Conservation (phyloP, 352 stramenopile genomes). For the Phytophthora cactorum region DNA sequence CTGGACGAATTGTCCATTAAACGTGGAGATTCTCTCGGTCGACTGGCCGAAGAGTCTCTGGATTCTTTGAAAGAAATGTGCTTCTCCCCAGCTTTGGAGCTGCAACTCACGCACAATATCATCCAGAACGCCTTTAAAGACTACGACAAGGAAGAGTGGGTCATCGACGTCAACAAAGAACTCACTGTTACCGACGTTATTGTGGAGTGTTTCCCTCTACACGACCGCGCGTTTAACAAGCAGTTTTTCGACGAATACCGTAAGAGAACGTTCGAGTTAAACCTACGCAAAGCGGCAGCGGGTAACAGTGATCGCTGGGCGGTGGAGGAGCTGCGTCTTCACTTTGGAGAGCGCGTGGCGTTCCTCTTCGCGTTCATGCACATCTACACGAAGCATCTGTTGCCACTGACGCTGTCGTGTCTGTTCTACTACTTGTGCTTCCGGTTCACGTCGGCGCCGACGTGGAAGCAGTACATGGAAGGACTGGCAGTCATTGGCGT, state of each 20-base stretch:
- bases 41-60: constrained; percentile 79
- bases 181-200: constrained; percentile 80
- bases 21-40: constrained; percentile 64
- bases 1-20: constrained; percentile 87
- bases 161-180: constrained; percentile 86
- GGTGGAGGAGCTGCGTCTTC: constrained; percentile 84
- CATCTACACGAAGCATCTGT: constrained; percentile 89
- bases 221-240: constrained; percentile 87
- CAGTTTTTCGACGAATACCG: constrained; percentile 90
- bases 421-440: constrained; percentile 84
- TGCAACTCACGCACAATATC: constrained; percentile 90
- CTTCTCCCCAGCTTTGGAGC: constrained; percentile 84
- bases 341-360: constrained; percentile 89
- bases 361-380: constrained; percentile 92
- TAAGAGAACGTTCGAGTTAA: constrained; percentile 80
- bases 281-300: constrained; percentile 64
- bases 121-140: constrained; percentile 88
- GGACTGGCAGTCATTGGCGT: constrained; percentile 74
- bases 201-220: constrained; percentile 82
- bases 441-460: constrained; percentile 54
- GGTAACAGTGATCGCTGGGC: constrained; percentile 88
- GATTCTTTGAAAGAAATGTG: constrained; percentile 85
- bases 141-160: constrained; percentile 90
- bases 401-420: constrained; percentile 69
- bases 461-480: constrained; percentile 82